phyloP scores from a whole-genome alignment of 371 early-diverging fungal genomes.

The Mortierella sp. region DNA sequence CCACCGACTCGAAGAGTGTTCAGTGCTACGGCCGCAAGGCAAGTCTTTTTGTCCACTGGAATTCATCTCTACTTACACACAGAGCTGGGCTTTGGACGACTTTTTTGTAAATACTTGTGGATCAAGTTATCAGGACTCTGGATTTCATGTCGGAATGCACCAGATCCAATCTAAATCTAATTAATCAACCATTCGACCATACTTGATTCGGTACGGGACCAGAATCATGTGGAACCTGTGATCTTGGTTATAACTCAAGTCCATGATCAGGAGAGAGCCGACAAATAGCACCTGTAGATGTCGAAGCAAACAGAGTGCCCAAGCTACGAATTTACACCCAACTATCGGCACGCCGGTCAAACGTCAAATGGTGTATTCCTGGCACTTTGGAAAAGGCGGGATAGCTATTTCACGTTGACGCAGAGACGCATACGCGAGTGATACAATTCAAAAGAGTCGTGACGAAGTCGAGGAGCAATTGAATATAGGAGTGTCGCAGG shows the following conservation, averaged over 20 bases:
- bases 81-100: background rate
- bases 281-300: background rate
- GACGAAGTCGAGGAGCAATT: too few relatives aligned
- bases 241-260: background rate
- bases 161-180: background rate
- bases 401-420: constrained; percentile 80
- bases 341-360: background rate
- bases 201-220: background rate
- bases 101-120: background rate
- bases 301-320: background rate
- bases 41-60: constrained; percentile 24
- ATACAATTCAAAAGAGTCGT: background rate
- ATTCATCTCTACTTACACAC: background rate
- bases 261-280: background rate
- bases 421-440: constrained; percentile 66
- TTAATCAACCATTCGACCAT: background rate
- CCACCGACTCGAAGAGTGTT: constrained; percentile 56
- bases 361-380: background rate
- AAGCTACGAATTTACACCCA: too few relatives aligned
- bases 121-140: background rate
- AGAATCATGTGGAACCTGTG: constrained; percentile 6
- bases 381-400: too few relatives aligned
- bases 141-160: background rate
- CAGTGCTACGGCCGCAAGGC: constrained; percentile 58
- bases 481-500: too few relatives aligned